Percentiles rank a stretch among this genome's conserved stretches.
phyloP scores from a whole-genome alignment of 441 rosid species.

The Dalechampia spathulata region DNA sequence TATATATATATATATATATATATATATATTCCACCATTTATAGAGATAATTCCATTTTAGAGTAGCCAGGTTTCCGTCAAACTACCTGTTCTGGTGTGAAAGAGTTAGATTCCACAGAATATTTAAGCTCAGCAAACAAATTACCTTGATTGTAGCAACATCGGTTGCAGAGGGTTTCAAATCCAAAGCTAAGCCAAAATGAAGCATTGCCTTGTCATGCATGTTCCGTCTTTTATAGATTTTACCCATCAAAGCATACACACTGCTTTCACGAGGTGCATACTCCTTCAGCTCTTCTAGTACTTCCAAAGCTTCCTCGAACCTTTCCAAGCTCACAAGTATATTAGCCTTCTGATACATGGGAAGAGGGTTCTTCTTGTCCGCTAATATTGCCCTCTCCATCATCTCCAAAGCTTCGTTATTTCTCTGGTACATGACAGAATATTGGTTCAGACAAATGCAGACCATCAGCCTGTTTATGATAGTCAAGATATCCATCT shows the following conservation, averaged over 20 bases:
- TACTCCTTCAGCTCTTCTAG: conserved; percentile 93
- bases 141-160: conserved; percentile 86
- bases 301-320: conserved; percentile 81
- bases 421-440: conserved; percentile 56
- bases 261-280: conserved; percentile 90
- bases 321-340: conserved; percentile 66
- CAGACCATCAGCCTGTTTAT: neutral
- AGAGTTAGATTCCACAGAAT: neutral
- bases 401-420: conserved; percentile 86
- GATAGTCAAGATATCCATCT: conserved; percentile 9
- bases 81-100: neutral
- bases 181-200: conserved; percentile 93
- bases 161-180: conserved; percentile 94
- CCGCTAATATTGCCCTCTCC: conserved; percentile 87
- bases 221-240: conserved; percentile 65
- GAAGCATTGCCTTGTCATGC: conserved; percentile 90
- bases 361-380: conserved; percentile 92
- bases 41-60: neutral
- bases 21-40: neutral
- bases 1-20: neutral
- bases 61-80: neutral
- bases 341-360: conserved; percentile 98
- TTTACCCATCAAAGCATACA: conserved; percentile 95
- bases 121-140: conserved; percentile 1
- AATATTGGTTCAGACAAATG: conserved; percentile 5